Conservation (phyloP, 2,329 filamentous ascomycete species). For the Fonsecaea multimorphosa region DNA sequence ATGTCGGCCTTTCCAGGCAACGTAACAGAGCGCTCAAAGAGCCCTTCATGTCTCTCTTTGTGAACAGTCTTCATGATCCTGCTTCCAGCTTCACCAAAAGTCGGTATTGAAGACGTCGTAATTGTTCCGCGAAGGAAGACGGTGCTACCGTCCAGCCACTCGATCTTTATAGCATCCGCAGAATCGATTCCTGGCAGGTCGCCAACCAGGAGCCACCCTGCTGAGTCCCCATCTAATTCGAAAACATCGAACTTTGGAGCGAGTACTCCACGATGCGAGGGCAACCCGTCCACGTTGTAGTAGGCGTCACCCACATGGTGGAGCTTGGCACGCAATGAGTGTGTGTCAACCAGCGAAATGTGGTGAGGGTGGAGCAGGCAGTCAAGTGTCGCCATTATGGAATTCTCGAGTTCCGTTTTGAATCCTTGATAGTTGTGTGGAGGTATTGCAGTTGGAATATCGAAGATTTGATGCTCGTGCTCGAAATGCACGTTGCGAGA, state of each 20-base stretch:
- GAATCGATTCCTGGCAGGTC: conserved; percentile 16
- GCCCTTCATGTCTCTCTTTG: conserved; percentile 25
- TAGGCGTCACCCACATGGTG: conserved; percentile 23
- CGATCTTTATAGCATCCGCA: conserved; percentile 12
- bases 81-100: conserved; percentile 8
- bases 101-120: conserved; percentile 1
- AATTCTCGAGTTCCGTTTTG: not conserved
- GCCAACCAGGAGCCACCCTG: conserved; percentile 22
- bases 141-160: conserved; percentile 20
- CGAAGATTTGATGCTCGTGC: not conserved
- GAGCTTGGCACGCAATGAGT: conserved; percentile 26
- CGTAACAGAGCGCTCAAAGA: conserved; percentile 27
- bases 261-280: conserved; percentile 23
- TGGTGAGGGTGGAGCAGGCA: conserved; percentile 23
- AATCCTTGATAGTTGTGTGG: not conserved
- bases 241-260: conserved; percentile 27
- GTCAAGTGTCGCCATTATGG: conserved; percentile 17
- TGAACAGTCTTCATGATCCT: conserved; percentile 24
- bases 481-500: not conserved
- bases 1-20: conserved; percentile 18
- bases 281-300: conserved; percentile 26
- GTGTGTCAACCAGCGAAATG: conserved; percentile 27
- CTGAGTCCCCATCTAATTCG: conserved; percentile 10
- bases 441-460: not conserved
- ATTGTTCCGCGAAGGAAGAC: conserved; percentile 25